Conservation (phyloP, 257 asterid genomes). For the Rehmannia glutinosa region DNA sequence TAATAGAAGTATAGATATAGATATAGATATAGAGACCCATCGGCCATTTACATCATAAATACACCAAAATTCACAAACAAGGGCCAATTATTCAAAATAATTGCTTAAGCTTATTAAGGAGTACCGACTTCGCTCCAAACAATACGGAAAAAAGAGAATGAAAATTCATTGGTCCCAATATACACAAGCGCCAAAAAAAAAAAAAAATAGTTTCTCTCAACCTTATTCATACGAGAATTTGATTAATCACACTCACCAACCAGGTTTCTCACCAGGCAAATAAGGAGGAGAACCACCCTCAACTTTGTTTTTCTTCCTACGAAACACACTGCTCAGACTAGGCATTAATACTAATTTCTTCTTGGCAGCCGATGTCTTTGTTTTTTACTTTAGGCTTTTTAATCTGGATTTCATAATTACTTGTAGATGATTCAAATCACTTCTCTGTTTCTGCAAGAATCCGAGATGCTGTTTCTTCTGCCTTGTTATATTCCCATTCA, state of each 20-base stretch:
- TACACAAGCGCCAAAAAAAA: not conserved
- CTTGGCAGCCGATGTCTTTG: slow-evolving; percentile 53
- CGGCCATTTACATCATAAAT: slow-evolving; percentile 18
- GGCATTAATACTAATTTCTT: slow-evolving; percentile 62
- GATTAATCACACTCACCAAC: slow-evolving; percentile 35
- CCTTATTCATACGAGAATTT: slow-evolving; percentile 9
- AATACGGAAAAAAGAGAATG: not conserved
- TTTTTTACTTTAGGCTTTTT: slow-evolving; percentile 40
- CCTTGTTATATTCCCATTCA: slow-evolving; percentile 71
- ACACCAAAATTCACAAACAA: slow-evolving; percentile 10
- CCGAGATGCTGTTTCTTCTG: slow-evolving; percentile 66
- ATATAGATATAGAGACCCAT: too few relatives aligned
- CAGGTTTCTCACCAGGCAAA: slow-evolving; percentile 59
- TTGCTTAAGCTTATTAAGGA: not conserved
- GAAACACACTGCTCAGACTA: slow-evolving; percentile 53
- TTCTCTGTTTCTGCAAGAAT: slow-evolving; percentile 59
- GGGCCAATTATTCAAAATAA: too few relatives aligned
- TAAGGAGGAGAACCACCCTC: slow-evolving; percentile 69
- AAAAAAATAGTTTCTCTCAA: not conserved
- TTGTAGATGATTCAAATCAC: slow-evolving; percentile 43
- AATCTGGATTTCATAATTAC: slow-evolving; percentile 31
- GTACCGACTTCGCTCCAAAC: not conserved
- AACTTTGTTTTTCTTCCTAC: slow-evolving; percentile 53
- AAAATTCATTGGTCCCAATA: slow-evolving; percentile 17
- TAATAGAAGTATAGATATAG: too few relatives aligned